Conservation (phyloP, 768 basidiomycete genomes). For the Mycena metata region DNA sequence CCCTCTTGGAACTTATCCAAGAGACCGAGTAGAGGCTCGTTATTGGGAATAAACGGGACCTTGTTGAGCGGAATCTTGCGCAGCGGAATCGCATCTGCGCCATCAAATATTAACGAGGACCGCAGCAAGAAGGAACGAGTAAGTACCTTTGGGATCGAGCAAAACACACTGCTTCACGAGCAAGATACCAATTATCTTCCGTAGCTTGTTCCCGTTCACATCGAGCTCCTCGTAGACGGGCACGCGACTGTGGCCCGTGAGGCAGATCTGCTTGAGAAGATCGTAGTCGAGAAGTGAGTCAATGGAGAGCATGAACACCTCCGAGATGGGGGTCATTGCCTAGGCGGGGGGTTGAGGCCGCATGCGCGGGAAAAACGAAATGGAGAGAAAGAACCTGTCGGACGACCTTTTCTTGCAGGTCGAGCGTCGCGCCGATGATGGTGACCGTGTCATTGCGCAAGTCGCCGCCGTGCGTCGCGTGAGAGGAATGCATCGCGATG, state of each 20-base stretch:
- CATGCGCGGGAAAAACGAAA: conserved; percentile 14
- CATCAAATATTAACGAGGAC: neutral
- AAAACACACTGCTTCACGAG: conserved; percentile 92
- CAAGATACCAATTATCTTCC: conserved; percentile 89
- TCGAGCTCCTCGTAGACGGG: conserved; percentile 87
- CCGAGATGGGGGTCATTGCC: conserved; percentile 86
- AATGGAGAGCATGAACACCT: conserved; percentile 91
- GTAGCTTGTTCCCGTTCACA: conserved; percentile 67
- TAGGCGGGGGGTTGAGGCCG: conserved; percentile 40
- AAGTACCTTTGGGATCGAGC: conserved; percentile 83
- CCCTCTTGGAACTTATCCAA: conserved; percentile 93
- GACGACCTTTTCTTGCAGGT: conserved; percentile 89
- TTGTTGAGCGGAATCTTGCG: conserved; percentile 88
- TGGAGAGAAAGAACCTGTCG: conserved; percentile 64
- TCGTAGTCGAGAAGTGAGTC: conserved; percentile 87
- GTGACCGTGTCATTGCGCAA: conserved; percentile 88
- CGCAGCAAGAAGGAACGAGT: neutral
- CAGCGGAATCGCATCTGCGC: conserved; percentile 81
- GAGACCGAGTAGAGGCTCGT: conserved; percentile 87
- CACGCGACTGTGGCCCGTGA: conserved; percentile 86
- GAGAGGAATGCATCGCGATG: conserved; percentile 87
- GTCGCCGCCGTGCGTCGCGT: conserved; percentile 84
- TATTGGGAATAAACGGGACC: conserved; percentile 88
- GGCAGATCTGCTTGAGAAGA: conserved; percentile 79
- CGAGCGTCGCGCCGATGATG: conserved; percentile 91